A percentile compares a stretch with the other conserved stretches of the same genome.
Conservation (phyloP, 441 rosid genomes). For the Pelargonium australe region DNA sequence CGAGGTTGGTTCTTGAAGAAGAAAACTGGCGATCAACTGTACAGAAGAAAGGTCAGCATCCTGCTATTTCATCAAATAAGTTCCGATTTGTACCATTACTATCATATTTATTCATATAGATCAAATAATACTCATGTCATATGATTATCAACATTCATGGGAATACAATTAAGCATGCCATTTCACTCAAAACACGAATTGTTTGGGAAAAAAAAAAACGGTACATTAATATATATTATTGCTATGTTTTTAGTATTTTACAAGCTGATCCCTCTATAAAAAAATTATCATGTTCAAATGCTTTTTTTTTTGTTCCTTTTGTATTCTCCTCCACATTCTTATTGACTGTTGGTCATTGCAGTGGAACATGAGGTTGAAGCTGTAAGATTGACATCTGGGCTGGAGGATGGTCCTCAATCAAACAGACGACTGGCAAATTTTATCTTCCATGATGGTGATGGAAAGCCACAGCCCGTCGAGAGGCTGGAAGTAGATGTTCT, state of each 20-base stretch:
- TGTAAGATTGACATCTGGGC: conserved; percentile 26
- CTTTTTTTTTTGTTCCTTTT: neutral
- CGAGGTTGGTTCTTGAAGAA: conserved; percentile 3
- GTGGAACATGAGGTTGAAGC: conserved; percentile 25
- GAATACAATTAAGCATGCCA: too few relatives aligned
- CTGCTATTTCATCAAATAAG: neutral
- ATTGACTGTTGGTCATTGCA: neutral
- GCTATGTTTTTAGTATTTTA: too few relatives aligned
- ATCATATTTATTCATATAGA: neutral
- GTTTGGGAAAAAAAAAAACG: too few relatives aligned
- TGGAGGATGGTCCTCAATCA: conserved; percentile 33
- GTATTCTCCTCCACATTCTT: neutral
- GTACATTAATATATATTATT: too few relatives aligned
- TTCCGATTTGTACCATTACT: neutral
- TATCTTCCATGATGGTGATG: conserved; percentile 41
- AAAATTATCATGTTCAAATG: neutral
- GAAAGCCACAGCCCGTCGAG: conserved; percentile 45
- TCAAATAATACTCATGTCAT: neutral
- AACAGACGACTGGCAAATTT: conserved; percentile 65
- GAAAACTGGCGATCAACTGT: conserved; percentile 5
- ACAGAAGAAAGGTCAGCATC: neutral
- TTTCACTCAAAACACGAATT: too few relatives aligned
- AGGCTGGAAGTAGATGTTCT: conserved; percentile 60
- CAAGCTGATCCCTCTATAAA: too few relatives aligned
- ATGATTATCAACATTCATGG: neutral